Conservation (phyloP, 345 rosid species). For the Murraya koenigii region DNA sequence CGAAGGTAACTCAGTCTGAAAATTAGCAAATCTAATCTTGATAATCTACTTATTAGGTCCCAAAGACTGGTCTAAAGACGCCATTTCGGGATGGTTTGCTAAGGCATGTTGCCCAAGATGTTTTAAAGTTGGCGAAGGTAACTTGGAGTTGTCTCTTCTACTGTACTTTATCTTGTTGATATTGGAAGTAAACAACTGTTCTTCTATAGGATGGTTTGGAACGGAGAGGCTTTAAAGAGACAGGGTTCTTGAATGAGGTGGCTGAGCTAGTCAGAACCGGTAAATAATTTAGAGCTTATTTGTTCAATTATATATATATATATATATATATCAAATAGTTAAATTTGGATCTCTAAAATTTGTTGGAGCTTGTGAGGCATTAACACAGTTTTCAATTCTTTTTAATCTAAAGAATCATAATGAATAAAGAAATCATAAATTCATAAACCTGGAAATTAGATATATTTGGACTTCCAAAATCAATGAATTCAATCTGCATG, state of each 20-base stretch:
- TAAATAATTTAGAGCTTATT: slow-evolving; percentile 18
- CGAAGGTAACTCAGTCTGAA: too few species aligned
- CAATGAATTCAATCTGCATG: background rate
- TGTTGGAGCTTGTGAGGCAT: background rate
- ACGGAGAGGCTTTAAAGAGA: slow-evolving; percentile 91
- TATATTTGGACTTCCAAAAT: background rate
- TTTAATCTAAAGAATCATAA: too few species aligned
- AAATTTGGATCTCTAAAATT: background rate
- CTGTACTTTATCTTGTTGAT: background rate
- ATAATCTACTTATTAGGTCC: slow-evolving; percentile 53
- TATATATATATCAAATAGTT: too few species aligned
- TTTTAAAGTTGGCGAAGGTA: slow-evolving; percentile 81
- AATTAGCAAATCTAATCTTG: slow-evolving; percentile 23
- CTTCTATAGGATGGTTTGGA: slow-evolving; percentile 83
- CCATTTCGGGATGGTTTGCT: slow-evolving; percentile 85
- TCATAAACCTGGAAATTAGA: background rate
- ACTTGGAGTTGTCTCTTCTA: slow-evolving; percentile 11
- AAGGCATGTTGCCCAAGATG: slow-evolving; percentile 81
- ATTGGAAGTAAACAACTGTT: background rate
- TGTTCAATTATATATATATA: background rate
- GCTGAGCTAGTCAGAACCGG: slow-evolving; percentile 91
- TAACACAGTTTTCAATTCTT: background rate
- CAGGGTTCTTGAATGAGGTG: slow-evolving; percentile 80
- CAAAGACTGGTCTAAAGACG: slow-evolving; percentile 76
- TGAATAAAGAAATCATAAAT: background rate